Base-by-base conservation (phyloP, 495 filamentous ascomycete genomes). In the Trichocladium uniseriatum region DNA sequence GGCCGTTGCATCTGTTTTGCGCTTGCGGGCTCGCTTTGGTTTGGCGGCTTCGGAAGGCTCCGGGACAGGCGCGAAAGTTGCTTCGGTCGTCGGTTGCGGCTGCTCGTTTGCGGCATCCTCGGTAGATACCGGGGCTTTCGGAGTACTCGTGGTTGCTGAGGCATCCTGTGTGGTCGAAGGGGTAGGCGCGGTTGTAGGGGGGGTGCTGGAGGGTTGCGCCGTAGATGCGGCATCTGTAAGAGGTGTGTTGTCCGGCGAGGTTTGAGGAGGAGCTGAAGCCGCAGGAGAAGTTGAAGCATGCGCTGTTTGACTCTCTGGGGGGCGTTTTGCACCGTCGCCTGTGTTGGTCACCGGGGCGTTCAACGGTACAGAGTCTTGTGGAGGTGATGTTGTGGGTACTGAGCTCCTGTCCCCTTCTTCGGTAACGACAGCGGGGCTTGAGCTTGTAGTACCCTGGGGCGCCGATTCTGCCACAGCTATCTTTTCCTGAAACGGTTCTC, bases 21-120 rank as follows among this genome's bases (percentile, higher is more conserved):
- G 52, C 44, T 61, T 65, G 32, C 51, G 54, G 1, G 31, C 24
- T 31, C 51, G 52, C 20, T 46, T 60, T 22, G 47, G 35, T 13
- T 44, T 54, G 21, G 49, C 34, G 6, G 50, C 9, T 10, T 38
- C 32, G 3, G 52, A 16, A 10, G 47, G 10, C 8, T 16, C 43
- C 11, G 42, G 19, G 2, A 48, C 15, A 0, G 39, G 22, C 40
- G 50, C 55, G 14, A 34, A 14, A 16, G 34, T 21, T 10, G 43
- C 10, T 31, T 38, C 48, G 11, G 15, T 13, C 2, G 15, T 21
- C n/a, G 44, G 20, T n/a, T 49, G 36, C n/a, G 45, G 6, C 16
- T 29, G 50, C 9, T 24, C 22, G 21, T n/a, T 46, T 13, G 48
- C 1, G 1, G 35, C 29, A 16, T 19, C 28, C 13, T 52, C 45